Percentiles rank a stretch among this genome's conserved stretches.
Evolutionary conservation across 2,329 filamentous ascomycete species (phyloP).

Genomic region (Nannizziopsis arthrosporioides): DNA sequence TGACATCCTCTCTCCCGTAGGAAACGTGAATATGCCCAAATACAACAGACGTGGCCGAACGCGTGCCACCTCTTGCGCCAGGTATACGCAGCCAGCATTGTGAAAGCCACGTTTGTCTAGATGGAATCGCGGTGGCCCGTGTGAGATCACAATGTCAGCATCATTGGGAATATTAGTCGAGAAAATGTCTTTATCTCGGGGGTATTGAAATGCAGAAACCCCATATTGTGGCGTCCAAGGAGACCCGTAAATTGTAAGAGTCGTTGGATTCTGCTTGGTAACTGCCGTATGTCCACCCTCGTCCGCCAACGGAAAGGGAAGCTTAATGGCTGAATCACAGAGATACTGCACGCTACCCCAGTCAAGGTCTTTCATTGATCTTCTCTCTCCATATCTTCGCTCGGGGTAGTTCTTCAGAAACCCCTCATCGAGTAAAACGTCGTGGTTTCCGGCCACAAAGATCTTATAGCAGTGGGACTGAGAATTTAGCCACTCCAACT

Average conservation of each 20-base stretch:
- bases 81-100: slow-evolving; percentile 16
- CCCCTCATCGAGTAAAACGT: slow-evolving; percentile 22
- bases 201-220: slow-evolving; percentile 19
- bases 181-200: slow-evolving; percentile 17
- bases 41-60: slow-evolving; percentile 19
- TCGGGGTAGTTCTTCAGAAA: slow-evolving; percentile 13
- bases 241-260: slow-evolving; percentile 16
- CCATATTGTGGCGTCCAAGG: slow-evolving; percentile 18
- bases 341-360: slow-evolving; percentile 17
- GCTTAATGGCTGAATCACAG: slow-evolving; percentile 13
- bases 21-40: slow-evolving; percentile 20
- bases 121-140: slow-evolving; percentile 18
- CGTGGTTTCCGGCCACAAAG: slow-evolving; percentile 40
- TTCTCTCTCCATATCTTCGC: slow-evolving; percentile 11
- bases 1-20: slow-evolving; percentile 12
- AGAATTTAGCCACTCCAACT: slow-evolving; percentile 33
- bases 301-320: slow-evolving; percentile 9
- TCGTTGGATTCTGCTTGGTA: not conserved
- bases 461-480: slow-evolving; percentile 36
- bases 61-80: slow-evolving; percentile 17
- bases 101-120: slow-evolving; percentile 16
- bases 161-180: slow-evolving; percentile 15
- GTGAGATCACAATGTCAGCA: slow-evolving; percentile 19
- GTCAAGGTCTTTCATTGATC: slow-evolving; percentile 14
- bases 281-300: not conserved